Conservation (phyloP, 2,329 filamentous ascomycete species). For the Diaporthe nobilis region DNA sequence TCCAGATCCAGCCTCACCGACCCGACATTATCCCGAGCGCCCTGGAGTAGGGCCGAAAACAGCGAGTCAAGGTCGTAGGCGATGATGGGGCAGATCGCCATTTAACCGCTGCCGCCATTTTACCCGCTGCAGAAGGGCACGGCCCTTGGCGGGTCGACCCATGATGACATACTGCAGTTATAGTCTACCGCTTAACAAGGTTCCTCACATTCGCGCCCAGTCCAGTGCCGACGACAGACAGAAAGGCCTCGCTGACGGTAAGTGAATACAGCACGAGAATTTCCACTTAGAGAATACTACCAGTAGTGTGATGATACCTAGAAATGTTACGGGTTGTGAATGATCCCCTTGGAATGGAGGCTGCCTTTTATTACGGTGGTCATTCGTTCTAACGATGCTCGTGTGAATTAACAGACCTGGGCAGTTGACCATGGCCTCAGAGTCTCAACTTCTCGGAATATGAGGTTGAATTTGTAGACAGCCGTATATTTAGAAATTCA, state of each 20-base stretch:
- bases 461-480: not conserved
- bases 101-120: constrained; percentile 32
- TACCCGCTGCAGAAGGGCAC: constrained; percentile 18
- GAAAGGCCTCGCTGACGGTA: not conserved
- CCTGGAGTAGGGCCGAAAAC: constrained; percentile 15
- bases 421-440: not conserved
- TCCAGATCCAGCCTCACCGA: constrained; percentile 15
- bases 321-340: not conserved
- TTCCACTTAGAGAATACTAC: not conserved
- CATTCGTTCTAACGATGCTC: not conserved
- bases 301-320: too few relatives aligned
- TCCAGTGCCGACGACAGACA: not conserved
- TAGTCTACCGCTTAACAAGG: not conserved
- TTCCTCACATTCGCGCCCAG: not conserved
- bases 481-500: not conserved
- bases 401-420: not conserved
- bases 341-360: not conserved
- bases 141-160: not conserved
- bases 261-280: not conserved
- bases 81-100: constrained; percentile 7
- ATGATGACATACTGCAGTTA: constrained; percentile 7
- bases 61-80: not conserved
- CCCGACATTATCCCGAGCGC: constrained; percentile 8
- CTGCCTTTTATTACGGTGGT: not conserved
- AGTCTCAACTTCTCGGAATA: not conserved